These are phyloP conservation scores for Mortierella sp. DNA, from an alignment of 371 early-diverging fungal genomes.

Conservation along the genomic window DNA sequence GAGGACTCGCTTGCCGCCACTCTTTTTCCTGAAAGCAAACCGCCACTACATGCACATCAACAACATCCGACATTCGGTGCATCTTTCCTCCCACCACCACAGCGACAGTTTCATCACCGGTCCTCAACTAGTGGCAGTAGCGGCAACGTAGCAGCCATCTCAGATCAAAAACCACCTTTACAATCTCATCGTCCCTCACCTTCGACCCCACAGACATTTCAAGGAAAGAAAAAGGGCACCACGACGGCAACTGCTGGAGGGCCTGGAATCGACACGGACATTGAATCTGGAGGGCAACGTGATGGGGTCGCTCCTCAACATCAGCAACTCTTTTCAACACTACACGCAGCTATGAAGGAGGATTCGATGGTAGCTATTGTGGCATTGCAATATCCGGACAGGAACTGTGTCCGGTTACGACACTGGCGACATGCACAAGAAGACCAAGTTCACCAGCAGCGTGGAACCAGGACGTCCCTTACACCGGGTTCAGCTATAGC, in stretches of 20 bases:
- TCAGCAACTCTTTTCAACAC: conserved; percentile 28
- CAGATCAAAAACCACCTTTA: too few relatives aligned
- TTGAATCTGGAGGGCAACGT: background rate
- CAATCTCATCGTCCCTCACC: too few relatives aligned
- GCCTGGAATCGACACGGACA: conserved; percentile 9
- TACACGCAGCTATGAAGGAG: conserved; percentile 28
- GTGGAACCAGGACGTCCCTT: too few relatives aligned
- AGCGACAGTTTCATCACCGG: background rate
- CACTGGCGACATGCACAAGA: conserved; percentile 40
- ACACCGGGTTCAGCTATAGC: background rate
- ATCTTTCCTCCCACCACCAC: background rate
- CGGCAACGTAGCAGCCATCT: too few relatives aligned
- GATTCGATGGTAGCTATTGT: conserved; percentile 46
- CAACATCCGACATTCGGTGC: background rate
- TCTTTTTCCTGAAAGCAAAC: conserved; percentile 19
- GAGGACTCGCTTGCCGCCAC: conserved; percentile 27
- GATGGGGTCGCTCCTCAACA: conserved; percentile 11
- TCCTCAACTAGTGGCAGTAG: background rate
- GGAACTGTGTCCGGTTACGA: conserved; percentile 27
- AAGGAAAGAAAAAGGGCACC: too few relatives aligned
- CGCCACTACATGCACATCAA: background rate
- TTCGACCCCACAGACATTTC: too few relatives aligned
- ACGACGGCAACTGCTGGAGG: conserved; percentile 2
- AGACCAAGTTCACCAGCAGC: background rate
- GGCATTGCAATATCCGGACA: conserved; percentile 47